Conservation (phyloP, 139 green algal species). For the Auxenochlorella protothecoides region DNA sequence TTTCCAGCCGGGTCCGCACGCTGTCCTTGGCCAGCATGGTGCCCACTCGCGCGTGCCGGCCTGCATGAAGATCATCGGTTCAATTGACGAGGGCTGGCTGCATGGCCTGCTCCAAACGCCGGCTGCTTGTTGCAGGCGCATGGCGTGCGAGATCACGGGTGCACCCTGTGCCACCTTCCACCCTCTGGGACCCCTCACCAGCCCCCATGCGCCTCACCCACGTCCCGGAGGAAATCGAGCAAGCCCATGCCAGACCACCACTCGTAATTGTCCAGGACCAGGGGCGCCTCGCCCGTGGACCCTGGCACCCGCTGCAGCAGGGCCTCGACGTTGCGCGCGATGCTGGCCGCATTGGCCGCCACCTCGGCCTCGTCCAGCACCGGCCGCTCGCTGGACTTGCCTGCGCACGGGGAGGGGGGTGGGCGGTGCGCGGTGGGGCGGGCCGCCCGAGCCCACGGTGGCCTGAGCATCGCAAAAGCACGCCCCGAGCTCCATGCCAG, state of each 20-base stretch:
- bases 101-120: no score
- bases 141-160: no score
- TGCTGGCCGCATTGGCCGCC: conserved; percentile 63
- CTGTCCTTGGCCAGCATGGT: conserved; percentile 94
- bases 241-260: conserved; percentile 81
- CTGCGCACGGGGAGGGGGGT: conserved; percentile 9
- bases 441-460: background rate
- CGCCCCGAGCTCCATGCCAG: no score
- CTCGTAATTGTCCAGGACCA: conserved; percentile 83
- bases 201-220: conserved; percentile 23
- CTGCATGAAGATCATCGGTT: conserved; percentile 11
- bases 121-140: no score
- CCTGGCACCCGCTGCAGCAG: conserved; percentile 15
- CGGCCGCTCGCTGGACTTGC: conserved; percentile 75
- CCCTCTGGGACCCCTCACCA: background rate
- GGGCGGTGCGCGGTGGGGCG: background rate
- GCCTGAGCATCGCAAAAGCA: background rate
- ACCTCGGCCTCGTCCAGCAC: conserved; percentile 78
- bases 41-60: conserved; percentile 84
- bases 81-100: no score
- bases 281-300: no score
- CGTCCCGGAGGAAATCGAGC: conserved; percentile 85
- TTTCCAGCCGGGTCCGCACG: conserved; percentile 79
- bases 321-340: conserved; percentile 23
- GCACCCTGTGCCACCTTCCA: no score